A percentile compares a stretch with the other conserved stretches of the same genome.
Evolutionary conservation across 73 alveolate species (phyloP).

Genomic region (Paramecium bursaria): DNA sequence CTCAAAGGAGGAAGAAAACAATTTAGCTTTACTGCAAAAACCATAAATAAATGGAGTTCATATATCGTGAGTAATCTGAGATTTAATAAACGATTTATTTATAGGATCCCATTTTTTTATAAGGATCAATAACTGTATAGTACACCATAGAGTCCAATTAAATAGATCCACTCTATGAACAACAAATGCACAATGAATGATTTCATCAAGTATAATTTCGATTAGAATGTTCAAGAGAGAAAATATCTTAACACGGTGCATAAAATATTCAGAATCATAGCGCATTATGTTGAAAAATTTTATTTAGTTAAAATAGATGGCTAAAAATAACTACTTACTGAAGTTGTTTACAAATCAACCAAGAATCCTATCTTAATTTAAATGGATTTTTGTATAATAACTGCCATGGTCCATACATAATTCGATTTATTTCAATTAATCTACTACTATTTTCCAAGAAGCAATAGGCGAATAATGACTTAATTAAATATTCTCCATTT

Average conservation of each 20-base stretch:
- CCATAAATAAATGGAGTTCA: constrained; percentile 25
- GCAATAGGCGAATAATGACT: constrained; percentile 51
- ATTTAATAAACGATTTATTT: constrained; percentile 46
- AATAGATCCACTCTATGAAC: no score
- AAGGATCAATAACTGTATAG: neutral
- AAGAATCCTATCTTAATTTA: neutral
- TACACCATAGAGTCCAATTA: neutral
- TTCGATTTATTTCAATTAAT: constrained; percentile 14
- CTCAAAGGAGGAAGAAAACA: constrained; percentile 1
- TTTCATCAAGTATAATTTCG: constrained; percentile 5
- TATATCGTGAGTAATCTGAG: neutral
- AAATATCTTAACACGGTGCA: constrained; percentile 35
- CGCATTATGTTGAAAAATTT: constrained; percentile 38
- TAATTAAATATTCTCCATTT: constrained; percentile 5
- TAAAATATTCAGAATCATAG: constrained; percentile 25
- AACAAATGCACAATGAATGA: constrained; percentile 37
- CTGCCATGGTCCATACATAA: constrained; percentile 17
- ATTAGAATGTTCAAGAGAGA: constrained; percentile 9
- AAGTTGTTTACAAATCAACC: neutral
- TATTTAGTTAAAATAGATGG: neutral
- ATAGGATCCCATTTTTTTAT: constrained; percentile 11
- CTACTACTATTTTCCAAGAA: constrained; percentile 49
- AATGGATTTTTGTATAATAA: constrained; percentile 2
- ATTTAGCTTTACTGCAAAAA: neutral
- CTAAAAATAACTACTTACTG: constrained; percentile 3